phyloP scores from a whole-genome alignment of 345 rosid genomes.

The Kernera saxatilis region DNA sequence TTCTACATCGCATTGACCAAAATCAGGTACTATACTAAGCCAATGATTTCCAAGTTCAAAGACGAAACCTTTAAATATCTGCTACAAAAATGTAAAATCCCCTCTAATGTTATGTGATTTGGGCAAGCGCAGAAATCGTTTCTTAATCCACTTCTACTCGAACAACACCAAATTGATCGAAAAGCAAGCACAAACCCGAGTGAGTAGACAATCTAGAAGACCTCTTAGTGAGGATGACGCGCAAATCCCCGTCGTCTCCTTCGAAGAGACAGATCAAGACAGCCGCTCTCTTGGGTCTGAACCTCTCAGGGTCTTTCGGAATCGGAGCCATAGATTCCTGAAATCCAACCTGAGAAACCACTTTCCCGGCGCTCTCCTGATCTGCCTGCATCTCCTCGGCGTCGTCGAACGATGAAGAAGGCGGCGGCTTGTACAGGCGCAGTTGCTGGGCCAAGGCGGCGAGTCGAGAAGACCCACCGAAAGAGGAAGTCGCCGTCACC shows the following conservation, averaged over 20 bases:
- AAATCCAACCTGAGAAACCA: slow-evolving; percentile 78
- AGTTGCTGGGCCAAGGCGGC: slow-evolving; percentile 60
- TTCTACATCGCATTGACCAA: not conserved
- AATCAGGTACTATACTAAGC: not conserved
- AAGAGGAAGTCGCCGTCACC: slow-evolving; percentile 3
- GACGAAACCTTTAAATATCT: not conserved
- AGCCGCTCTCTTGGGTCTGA: slow-evolving; percentile 81
- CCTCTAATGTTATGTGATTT: not conserved
- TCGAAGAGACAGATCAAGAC: slow-evolving; percentile 84
- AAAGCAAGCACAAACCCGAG: slow-evolving; percentile 49
- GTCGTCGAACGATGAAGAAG: slow-evolving; percentile 41
- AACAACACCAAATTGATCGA: not conserved
- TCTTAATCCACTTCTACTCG: not conserved
- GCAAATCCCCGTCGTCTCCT: slow-evolving; percentile 75
- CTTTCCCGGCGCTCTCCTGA: slow-evolving; percentile 58
- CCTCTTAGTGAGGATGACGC: slow-evolving; percentile 83
- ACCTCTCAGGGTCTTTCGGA: slow-evolving; percentile 40
- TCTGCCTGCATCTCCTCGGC: slow-evolving; percentile 36
- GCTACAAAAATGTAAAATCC: not conserved
- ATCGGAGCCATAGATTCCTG: slow-evolving; percentile 61
- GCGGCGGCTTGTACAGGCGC: slow-evolving; percentile 65
- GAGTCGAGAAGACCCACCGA: slow-evolving; percentile 40
- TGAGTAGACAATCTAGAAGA: slow-evolving; percentile 73
- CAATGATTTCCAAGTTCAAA: not conserved
- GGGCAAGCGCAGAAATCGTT: not conserved